Percentiles rank a stretch among this genome's conserved stretches.
Evolutionary conservation across 2,329 filamentous ascomycete species (phyloP).

Genomic region (Talaromyces sp.): DNA sequence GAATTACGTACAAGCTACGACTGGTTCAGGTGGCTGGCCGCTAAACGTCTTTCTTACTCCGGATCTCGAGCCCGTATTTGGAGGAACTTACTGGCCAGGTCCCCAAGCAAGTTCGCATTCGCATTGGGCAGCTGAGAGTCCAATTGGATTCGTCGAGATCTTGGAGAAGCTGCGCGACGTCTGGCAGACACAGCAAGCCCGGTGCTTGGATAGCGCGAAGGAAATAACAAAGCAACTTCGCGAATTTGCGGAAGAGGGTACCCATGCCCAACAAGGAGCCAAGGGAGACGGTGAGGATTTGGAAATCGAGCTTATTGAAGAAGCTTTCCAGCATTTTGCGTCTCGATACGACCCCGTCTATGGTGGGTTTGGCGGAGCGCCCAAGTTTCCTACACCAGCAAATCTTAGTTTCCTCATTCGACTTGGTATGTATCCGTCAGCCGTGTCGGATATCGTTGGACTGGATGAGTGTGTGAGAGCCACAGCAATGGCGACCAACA

Average conservation of each 20-base stretch:
- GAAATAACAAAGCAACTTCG: conserved; percentile 76
- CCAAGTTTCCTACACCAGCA: conserved; percentile 86
- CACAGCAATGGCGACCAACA: conserved; percentile 74
- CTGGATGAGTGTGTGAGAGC: conserved; percentile 70
- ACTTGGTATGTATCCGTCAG: conserved; percentile 65
- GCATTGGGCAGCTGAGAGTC: conserved; percentile 47
- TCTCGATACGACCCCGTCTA: conserved; percentile 73
- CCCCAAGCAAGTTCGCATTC: conserved; percentile 57
- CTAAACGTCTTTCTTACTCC: conserved; percentile 96
- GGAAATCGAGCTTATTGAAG: conserved; percentile 86
- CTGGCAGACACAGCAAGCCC: conserved; percentile 80
- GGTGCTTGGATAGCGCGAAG: conserved; percentile 77
- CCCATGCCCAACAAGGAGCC: conserved; percentile 43
- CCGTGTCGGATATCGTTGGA: conserved; percentile 84
- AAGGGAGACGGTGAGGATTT: conserved; percentile 62
- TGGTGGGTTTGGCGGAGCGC: conserved; percentile 74
- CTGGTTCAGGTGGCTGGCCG: conserved; percentile 86
- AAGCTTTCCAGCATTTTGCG: conserved; percentile 77
- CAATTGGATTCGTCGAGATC: conserved; percentile 78
- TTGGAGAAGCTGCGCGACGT: conserved; percentile 69
- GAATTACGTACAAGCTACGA: conserved; percentile 96
- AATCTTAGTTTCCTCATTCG: conserved; percentile 80
- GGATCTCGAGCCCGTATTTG: conserved; percentile 88
- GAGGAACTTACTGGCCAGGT: conserved; percentile 92
- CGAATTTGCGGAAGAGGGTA: conserved; percentile 87